These are phyloP conservation scores for Protomyces gravidus DNA, from an alignment of 1,139 yeast genomes.

Conservation along the genomic window DNA sequence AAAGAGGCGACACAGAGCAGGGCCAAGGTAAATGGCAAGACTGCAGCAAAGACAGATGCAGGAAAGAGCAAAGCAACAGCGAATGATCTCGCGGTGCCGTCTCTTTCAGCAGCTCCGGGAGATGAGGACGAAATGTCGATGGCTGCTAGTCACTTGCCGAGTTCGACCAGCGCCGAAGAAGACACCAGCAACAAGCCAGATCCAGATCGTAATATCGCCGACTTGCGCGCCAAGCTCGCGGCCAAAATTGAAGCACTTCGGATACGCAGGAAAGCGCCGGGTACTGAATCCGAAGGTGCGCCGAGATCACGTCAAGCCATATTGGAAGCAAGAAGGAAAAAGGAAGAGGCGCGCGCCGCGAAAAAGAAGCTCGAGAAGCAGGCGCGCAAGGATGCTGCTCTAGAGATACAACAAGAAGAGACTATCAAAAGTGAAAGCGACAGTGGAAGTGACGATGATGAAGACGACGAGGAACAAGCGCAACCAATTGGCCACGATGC, in stretches of 20 bases:
- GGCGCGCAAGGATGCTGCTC: conserved; percentile 17
- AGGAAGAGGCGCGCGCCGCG: conserved; percentile 32
- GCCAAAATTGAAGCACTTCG: conserved; percentile 64
- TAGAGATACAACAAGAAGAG: conserved; percentile 35
- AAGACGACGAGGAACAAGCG: conserved; percentile 43
- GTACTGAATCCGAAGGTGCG: conserved; percentile 72
- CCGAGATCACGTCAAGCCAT: conserved; percentile 54
- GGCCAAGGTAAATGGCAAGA: background rate
- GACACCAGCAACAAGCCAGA: conserved; percentile 1
- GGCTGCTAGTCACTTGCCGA: background rate
- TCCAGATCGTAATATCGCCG: conserved; percentile 36
- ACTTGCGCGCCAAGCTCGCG: conserved; percentile 66
- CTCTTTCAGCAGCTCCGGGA: background rate
- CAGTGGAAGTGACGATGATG: conserved; percentile 40
- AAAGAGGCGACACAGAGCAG: background rate
- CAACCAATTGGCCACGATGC: conserved; percentile 37
- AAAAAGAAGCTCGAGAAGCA: conserved; percentile 33
- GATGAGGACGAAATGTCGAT: background rate
- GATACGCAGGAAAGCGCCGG: conserved; percentile 88
- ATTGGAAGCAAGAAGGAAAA: conserved; percentile 42
- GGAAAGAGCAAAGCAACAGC: background rate
- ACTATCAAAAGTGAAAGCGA: conserved; percentile 37
- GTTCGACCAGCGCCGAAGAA: background rate
- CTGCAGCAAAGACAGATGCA: background rate
- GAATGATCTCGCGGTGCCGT: background rate